Conservation (phyloP, 805 yeast genomes). For the Yamadazyma nakazawae region DNA sequence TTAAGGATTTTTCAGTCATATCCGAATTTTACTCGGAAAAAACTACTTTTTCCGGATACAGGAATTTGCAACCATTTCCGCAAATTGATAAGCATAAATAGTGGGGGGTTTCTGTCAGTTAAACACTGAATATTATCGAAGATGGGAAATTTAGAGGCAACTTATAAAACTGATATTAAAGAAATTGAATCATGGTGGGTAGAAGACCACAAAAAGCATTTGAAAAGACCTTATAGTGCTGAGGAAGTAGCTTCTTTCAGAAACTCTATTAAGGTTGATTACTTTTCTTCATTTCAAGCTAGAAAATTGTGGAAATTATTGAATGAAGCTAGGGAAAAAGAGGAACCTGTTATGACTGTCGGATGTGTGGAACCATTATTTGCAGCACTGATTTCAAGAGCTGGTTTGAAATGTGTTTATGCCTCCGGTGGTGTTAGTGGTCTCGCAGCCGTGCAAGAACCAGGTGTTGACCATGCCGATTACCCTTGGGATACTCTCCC, state of each 20-base stretch:
- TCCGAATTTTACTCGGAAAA: background rate
- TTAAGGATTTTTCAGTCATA: background rate
- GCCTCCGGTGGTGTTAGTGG: constrained; percentile 63
- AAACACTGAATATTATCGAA: background rate
- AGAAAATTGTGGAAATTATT: constrained; percentile 47
- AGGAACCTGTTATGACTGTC: constrained; percentile 51
- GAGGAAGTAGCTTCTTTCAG: constrained; percentile 50
- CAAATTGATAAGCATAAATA: background rate
- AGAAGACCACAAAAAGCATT: constrained; percentile 10
- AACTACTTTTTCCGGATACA: background rate
- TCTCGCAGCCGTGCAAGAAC: constrained; percentile 59
- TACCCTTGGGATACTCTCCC: constrained; percentile 70
- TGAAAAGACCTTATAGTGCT: constrained; percentile 50
- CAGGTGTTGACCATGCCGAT: constrained; percentile 65
- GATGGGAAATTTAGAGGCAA: constrained; percentile 4
- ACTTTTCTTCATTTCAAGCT: constrained; percentile 53
- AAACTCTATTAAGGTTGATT: constrained; percentile 42
- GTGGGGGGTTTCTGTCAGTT: background rate
- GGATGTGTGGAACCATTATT: constrained; percentile 65
- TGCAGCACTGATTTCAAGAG: constrained; percentile 51
- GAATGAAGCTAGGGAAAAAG: constrained; percentile 35
- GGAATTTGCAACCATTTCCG: constrained; percentile 1
- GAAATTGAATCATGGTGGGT: constrained; percentile 13
- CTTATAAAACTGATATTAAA: constrained; percentile 16
- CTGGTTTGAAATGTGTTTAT: constrained; percentile 49